Evolutionary conservation across 257 asterid genomes (phyloP), one percentile per base, ranked within the genome.

Genomic region (Primulina tabacum): DNA sequence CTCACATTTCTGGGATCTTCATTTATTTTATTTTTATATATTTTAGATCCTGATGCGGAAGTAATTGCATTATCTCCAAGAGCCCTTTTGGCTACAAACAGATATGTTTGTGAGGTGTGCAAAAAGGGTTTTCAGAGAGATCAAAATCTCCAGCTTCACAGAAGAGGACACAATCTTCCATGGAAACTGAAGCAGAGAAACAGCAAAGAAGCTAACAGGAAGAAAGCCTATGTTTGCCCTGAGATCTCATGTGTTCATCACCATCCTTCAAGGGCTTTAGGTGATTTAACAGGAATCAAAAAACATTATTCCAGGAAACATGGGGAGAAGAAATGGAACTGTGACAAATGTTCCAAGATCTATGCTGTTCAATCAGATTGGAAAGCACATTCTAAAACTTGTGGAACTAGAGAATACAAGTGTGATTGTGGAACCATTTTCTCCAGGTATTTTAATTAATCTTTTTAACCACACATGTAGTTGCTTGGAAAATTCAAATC

Each of bases 71-170:
- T 91, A 32, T 89, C 97, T 30, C 96, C 97, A 6, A 82, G 60
- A 69, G 86, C 95, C 35, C 86, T 91, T 0, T 32, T 91, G 71
- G 91, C 97, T 0, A 89, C 96, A 2, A 91, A 91, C 72, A 69
- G 96, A 67, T 91, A 85, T 55, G 90, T 91, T 7, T 91, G 96
- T 37, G 97, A 91, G 78, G 78, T 91, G n/a, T 91, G 97, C 83
- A 89, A 85, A 84, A 87, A 89, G 75, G 96, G 96, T n/a, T 91
- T 91, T 33, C 97, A 91, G 73, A 86, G 97, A 56, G 97, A 91
- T n/a, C 97, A 91, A 57, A 91, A 91, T 24, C 96, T 91, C 2
- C 97, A 91, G 32, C 95, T 91, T 26, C 97, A 91, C 71, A 74
- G 97, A 30, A 79, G 97, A 62, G 97, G 97, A 0, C 97, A 91